Evolutionary conservation across 768 basidiomycete genomes (phyloP).

Genomic region (Russula abietina): DNA sequence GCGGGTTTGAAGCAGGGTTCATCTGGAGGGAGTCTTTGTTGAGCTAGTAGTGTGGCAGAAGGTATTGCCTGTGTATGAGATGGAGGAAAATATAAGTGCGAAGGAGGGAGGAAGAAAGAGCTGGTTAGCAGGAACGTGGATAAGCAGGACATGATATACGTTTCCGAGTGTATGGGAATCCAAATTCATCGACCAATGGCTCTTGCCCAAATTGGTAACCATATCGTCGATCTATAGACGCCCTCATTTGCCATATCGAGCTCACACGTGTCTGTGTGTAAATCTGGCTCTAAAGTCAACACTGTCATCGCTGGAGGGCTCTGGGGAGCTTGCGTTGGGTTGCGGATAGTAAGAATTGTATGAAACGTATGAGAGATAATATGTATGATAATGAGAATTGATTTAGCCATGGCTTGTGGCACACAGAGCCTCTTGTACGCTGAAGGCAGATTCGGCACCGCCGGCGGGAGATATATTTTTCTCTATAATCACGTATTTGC

Average conservation of each 20-base stretch:
- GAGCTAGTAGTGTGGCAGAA: background rate
- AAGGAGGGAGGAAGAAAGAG: slow-evolving; percentile 3
- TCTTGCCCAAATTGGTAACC: slow-evolving; percentile 4
- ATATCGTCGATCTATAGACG: slow-evolving; percentile 12
- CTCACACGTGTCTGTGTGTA: background rate
- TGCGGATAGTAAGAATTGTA: background rate
- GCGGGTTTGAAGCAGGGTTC: background rate
- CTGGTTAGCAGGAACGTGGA: slow-evolving; percentile 16
- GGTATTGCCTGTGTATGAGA: background rate
- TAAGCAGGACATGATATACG: slow-evolving; percentile 5
- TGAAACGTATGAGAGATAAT: background rate
- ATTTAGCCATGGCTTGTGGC: slow-evolving; percentile 2
- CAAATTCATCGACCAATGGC: slow-evolving; percentile 2
- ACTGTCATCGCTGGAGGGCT: background rate
- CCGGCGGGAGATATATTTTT: background rate
- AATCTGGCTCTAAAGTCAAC: background rate
- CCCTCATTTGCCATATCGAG: slow-evolving; percentile 3
- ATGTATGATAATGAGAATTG: background rate
- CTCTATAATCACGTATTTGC: background rate
- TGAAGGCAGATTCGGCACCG: background rate
- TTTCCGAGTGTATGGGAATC: background rate
- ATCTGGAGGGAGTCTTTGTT: background rate
- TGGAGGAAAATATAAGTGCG: background rate
- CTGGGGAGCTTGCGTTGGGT: background rate
- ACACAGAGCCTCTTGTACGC: background rate